phyloP scores from a whole-genome alignment of 192 early-diverging fungal species.

The Diversispora eburnea region DNA sequence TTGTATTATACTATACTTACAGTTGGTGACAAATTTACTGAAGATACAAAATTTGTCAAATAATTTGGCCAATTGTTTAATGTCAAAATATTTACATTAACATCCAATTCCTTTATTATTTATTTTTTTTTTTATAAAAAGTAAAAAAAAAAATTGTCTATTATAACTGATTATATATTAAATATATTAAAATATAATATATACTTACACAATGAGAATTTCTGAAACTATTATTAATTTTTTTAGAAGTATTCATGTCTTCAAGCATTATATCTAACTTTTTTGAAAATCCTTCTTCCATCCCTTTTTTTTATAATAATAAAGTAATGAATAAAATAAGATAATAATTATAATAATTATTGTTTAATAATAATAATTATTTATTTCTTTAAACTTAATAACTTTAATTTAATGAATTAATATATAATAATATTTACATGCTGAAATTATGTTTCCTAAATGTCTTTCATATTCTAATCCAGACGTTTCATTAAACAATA shows the following conservation, averaged over 20 bases:
- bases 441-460: neutral
- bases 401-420: too few relatives aligned
- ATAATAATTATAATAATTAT: too few relatives aligned
- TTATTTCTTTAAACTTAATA: too few relatives aligned
- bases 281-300: neutral
- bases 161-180: neutral
- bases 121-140: neutral
- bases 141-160: neutral
- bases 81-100: neutral
- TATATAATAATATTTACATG: too few relatives aligned
- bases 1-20: neutral
- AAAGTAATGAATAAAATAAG: neutral
- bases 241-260: neutral
- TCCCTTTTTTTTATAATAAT: neutral
- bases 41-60: neutral
- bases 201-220: neutral
- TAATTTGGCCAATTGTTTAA: neutral
- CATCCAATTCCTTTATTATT: neutral
- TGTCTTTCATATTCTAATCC: neutral
- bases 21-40: neutral
- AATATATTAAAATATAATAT: neutral
- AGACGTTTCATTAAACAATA: neutral
- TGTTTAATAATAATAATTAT: too few relatives aligned
- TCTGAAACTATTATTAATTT: neutral
- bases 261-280: neutral